Percentiles rank a stretch among this genome's conserved stretches.
phyloP scores from a whole-genome alignment of 2,329 filamentous ascomycete genomes.

The Purpureocillium lavendulum region DNA sequence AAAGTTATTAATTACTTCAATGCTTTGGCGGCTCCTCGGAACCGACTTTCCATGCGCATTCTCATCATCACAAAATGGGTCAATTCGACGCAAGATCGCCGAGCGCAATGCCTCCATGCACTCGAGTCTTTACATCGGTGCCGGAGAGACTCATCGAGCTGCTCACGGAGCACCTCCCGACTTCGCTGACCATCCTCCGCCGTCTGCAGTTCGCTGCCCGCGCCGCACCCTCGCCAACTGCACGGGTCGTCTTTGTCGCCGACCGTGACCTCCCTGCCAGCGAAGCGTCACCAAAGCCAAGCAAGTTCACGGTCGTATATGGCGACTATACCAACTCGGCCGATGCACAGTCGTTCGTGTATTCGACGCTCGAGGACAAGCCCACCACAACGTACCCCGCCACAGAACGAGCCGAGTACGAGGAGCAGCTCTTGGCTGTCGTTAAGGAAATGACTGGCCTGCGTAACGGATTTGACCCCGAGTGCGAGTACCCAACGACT shows the following conservation, averaged over 20 bases:
- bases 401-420: conserved; percentile 13
- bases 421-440: conserved; percentile 23
- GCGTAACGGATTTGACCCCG: conserved; percentile 11
- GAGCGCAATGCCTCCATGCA: conserved; percentile 3
- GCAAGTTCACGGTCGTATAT: conserved; percentile 47
- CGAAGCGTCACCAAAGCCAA: not conserved
- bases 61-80: too few species aligned
- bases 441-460: conserved; percentile 20
- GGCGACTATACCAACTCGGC: conserved; percentile 51
- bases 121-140: conserved; percentile 17
- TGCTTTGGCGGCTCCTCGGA: too few species aligned
- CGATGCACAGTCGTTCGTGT: conserved; percentile 60
- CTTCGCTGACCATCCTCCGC: conserved; percentile 53
- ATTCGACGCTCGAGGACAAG: conserved; percentile 39
- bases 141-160: conserved; percentile 32
- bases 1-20: too few species aligned
- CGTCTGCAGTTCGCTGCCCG: conserved; percentile 50
- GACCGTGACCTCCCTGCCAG: not conserved
- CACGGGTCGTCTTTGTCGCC: conserved; percentile 32
- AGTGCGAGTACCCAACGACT: conserved; percentile 11
- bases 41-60: too few species aligned
- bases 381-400: conserved; percentile 1
- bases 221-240: conserved; percentile 9
- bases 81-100: not conserved
- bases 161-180: conserved; percentile 43